Evolutionary conservation across 495 filamentous ascomycete species (phyloP).

Genomic region (Amphirosellinia nigrospora): DNA sequence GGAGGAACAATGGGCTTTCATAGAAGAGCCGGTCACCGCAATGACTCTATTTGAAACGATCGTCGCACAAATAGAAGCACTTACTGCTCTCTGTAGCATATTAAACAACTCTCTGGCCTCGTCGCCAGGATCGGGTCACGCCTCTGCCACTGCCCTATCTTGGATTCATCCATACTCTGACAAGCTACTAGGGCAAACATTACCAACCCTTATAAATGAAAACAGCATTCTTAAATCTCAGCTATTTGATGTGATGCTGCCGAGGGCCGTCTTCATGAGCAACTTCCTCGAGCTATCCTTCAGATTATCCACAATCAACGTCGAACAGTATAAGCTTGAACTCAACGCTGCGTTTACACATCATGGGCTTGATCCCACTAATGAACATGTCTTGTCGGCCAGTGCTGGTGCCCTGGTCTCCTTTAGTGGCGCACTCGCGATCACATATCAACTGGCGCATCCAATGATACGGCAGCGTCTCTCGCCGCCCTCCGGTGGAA

Average conservation of each 20-base stretch:
- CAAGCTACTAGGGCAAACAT: slow-evolving; percentile 49
- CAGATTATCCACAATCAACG: slow-evolving; percentile 52
- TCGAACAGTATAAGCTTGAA: slow-evolving; percentile 58
- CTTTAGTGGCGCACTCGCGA: slow-evolving; percentile 51
- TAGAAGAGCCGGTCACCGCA: slow-evolving; percentile 68
- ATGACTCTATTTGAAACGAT: slow-evolving; percentile 65
- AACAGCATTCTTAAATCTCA: slow-evolving; percentile 41
- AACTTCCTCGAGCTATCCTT: slow-evolving; percentile 61
- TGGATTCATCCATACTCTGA: slow-evolving; percentile 64
- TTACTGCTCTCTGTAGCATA: slow-evolving; percentile 58
- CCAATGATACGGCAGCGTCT: background rate
- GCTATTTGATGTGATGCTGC: slow-evolving; percentile 58
- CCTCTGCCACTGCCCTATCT: slow-evolving; percentile 40
- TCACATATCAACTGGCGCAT: background rate
- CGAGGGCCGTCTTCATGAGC: slow-evolving; percentile 57
- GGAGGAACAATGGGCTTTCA: slow-evolving; percentile 65
- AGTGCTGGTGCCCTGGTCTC: slow-evolving; percentile 64
- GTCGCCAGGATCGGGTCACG: slow-evolving; percentile 38
- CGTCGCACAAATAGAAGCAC: slow-evolving; percentile 59
- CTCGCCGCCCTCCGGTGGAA: slow-evolving; percentile 58
- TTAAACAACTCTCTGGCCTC: slow-evolving; percentile 34
- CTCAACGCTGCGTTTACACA: slow-evolving; percentile 51
- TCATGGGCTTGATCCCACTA: slow-evolving; percentile 47
- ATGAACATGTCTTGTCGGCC: slow-evolving; percentile 56
- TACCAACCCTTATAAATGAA: slow-evolving; percentile 52